Base-by-base conservation (phyloP, 2,329 filamentous ascomycete genomes). In the Ophiostoma australiae region DNA sequence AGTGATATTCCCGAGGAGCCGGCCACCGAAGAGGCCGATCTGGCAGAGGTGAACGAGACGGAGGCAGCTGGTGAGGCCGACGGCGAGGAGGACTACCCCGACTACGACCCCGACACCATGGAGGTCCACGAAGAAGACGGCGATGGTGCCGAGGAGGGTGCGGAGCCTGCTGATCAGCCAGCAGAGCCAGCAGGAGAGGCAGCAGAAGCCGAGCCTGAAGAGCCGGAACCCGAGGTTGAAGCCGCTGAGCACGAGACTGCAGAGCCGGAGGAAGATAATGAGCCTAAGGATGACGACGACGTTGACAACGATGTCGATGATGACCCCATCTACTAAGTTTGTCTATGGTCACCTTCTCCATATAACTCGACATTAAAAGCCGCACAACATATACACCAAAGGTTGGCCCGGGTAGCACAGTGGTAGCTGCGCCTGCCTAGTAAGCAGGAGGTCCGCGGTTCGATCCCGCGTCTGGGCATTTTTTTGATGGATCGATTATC, bases 401-500 rank as follows among this genome's bases (percentile, higher is more conserved):
- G 44, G 17, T 63, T 20, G 35, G 63, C 63, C 63, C 63, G 63
- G 63, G 63, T 66, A 66, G 63, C 63, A 66, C 63, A 66, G 63
- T 66, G 63, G 63, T 66, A 66, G 63, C 63, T 66, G 63, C 63
- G 63, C 63, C 63, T 66, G 63, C 63, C 63, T 66, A 66, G 63
- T 66, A 66, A 66, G 63, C 63, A 66, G 63, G 63, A 66, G 63
- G 63, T 66, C 63, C 63, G 63, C 63, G 63, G 63, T 66, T 66
- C 63, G 63, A 66, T 66, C 63, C 63, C 63, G 63, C 63, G 63
- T 66, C 63, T 66, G 63, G 63, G 63, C 63, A 66, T 39, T 66
- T n/a, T 37, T 66, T 66, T 35, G 27, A 1, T 31, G 27, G 3
- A 31, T 31, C 39, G 7, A 0, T 10, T 66, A 23, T 37, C n/a